Evolutionary conservation across 805 yeast genomes (phyloP).

Genomic region (Hanseniaspora thailandica): DNA sequence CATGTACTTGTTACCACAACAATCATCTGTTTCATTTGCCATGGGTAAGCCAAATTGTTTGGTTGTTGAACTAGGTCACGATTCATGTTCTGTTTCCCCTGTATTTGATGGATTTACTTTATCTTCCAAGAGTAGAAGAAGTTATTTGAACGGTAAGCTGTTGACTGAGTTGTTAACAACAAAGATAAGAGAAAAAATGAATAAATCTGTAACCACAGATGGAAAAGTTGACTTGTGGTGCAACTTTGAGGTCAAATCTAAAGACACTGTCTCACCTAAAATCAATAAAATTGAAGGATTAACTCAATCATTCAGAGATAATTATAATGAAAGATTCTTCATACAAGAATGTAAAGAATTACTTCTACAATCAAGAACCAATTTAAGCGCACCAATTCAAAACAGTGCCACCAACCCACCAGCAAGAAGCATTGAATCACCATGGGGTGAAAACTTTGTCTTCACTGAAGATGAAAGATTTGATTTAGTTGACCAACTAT

Average conservation of each 20-base stretch:
- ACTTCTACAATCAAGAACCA: conserved; percentile 38
- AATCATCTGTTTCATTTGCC: conserved; percentile 82
- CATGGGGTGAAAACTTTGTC: conserved; percentile 58
- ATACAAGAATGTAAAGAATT: conserved; percentile 69
- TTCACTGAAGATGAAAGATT: conserved; percentile 47
- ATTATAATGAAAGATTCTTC: conserved; percentile 41
- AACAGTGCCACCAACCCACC: conserved; percentile 24
- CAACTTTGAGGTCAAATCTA: conserved; percentile 25
- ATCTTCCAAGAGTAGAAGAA: conserved; percentile 55
- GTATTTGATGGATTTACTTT: conserved; percentile 72
- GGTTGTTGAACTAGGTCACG: conserved; percentile 79
- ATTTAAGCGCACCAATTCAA: conserved; percentile 18
- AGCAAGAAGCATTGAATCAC: conserved; percentile 53
- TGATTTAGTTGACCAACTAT: conserved; percentile 59
- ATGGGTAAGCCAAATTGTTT: conserved; percentile 79
- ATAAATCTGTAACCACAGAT: background rate
- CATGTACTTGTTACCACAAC: conserved; percentile 63
- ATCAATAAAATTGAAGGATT: conserved; percentile 22
- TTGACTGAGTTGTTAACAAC: conserved; percentile 29
- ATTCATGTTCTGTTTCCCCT: conserved; percentile 63
- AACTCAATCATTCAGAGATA: conserved; percentile 39
- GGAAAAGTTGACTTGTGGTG: conserved; percentile 23
- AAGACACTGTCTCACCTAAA: conserved; percentile 7
- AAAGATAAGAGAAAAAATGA: conserved; percentile 25
- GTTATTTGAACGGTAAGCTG: conserved; percentile 63